Percentiles rank a stretch among this genome's conserved stretches.
These are phyloP conservation scores for Andrographis paniculata DNA, from an alignment of 305 asterid genomes.

Conservation along the genomic window DNA sequence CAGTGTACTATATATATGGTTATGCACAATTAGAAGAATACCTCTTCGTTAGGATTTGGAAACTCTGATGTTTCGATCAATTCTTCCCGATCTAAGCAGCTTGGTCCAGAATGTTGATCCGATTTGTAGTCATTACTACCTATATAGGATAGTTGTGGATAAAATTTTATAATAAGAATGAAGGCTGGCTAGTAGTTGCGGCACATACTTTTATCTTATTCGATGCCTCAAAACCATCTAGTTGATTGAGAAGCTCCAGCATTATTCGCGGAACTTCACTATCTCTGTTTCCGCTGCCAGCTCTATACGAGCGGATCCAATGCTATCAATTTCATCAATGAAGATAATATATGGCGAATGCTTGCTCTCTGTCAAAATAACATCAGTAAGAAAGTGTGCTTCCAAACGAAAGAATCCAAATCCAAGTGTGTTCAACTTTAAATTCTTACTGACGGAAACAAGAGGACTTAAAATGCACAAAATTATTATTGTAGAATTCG, in stretches of 20 bases:
- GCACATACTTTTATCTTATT: constrained; percentile 84
- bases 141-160: constrained; percentile 23
- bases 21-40: too few relatives aligned
- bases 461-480: neutral
- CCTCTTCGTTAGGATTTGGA: constrained; percentile 95
- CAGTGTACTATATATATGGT: too few relatives aligned
- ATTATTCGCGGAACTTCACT: constrained; percentile 95
- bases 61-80: constrained; percentile 91
- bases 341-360: constrained; percentile 91
- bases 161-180: too few relatives aligned
- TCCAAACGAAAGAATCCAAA: too few relatives aligned
- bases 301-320: constrained; percentile 87
- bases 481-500: neutral
- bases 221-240: constrained; percentile 96
- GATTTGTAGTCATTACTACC: constrained; percentile 96
- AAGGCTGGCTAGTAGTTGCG: too few relatives aligned
- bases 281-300: constrained; percentile 94
- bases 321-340: constrained; percentile 98
- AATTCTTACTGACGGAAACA: constrained; percentile 3
- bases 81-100: constrained; percentile 93
- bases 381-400: too few relatives aligned
- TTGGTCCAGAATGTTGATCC: constrained; percentile 89
- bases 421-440: too few relatives aligned
- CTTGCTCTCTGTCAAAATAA: constrained; percentile 62
- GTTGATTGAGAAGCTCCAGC: constrained; percentile 96